These are phyloP conservation scores for Clonostachys rosea DNA, from an alignment of 2,329 filamentous ascomycete species.

Conservation along the genomic window DNA sequence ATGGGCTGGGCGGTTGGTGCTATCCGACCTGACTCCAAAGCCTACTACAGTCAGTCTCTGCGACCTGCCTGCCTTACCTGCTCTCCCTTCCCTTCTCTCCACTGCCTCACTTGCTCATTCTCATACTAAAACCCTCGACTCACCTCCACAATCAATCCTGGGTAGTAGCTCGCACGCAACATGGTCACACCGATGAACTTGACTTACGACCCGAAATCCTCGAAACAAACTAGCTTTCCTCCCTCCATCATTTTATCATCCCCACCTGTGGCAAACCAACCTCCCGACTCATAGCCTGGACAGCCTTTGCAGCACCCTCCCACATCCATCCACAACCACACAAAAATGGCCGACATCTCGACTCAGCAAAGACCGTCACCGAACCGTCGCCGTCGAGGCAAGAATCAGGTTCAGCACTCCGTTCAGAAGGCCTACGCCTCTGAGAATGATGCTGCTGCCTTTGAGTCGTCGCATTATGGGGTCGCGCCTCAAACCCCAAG, in stretches of 20 bases:
- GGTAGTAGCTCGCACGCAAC: not conserved
- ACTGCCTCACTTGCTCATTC: no score
- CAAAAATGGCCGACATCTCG: slow-evolving; percentile 23
- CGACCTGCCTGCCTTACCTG: not conserved
- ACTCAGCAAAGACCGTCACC: slow-evolving; percentile 22
- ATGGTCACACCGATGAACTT: not conserved
- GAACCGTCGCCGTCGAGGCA: slow-evolving; percentile 31
- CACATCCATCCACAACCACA: not conserved
- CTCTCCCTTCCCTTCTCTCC: not conserved
- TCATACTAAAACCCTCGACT: no score
- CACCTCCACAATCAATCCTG: no score
- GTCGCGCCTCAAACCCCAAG: slow-evolving; percentile 39
- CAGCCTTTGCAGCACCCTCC: not conserved
- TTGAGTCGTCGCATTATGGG: slow-evolving; percentile 24
- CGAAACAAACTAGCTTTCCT: not conserved
- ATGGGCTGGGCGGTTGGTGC: not conserved
- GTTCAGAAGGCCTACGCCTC: slow-evolving; percentile 53
- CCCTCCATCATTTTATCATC: not conserved
- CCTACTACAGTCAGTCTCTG: not conserved
- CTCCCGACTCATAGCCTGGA: not conserved
- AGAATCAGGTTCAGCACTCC: slow-evolving; percentile 30
- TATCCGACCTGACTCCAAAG: not conserved
- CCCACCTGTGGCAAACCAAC: not conserved
- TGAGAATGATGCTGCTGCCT: slow-evolving; percentile 41
- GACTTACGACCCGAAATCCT: not conserved